Base-by-base conservation (phyloP, 2,329 filamentous ascomycete species). In the Aspergillus terreus region DNA sequence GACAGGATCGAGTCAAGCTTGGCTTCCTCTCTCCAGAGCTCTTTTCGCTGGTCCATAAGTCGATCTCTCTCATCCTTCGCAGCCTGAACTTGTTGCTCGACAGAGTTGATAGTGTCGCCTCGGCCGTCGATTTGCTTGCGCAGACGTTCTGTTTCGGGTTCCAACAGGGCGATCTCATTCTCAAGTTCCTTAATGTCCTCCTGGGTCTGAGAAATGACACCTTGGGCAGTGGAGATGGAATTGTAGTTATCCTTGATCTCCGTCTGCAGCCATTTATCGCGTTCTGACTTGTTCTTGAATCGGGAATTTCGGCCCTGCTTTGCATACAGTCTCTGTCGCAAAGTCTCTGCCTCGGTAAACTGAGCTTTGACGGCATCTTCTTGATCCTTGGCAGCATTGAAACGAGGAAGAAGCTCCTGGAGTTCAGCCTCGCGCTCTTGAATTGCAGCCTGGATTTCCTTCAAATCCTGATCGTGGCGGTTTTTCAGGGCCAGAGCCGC, bases 281-380 rank as follows among this genome's bases (percentile, higher is more conserved):
- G 86, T 67, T 97, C 90, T 7, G 83, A 82, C 75, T 96, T 96
- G 69, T 84, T 95, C 65, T 82, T 87, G 71, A 96, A 99, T 56
- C 90, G 87, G 15, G 88, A 87, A 58, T 88, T 91, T 43, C 92
- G 86, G 41, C 87, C 90, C 72, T 99, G 92, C 70, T 99, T 99
- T 46, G 88, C 89, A 65, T 95, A 90, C 6, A 99, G 81, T 35
- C 92, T 85, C 58, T 88, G 84, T 40, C 89, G 82, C 4, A 82
- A 81, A 6, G 86, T 86, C 63, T 95, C 88, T 0, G 87, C 87
- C 46, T 87, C 79, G 44, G 91, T 87, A 10, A 97, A 78, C 53
- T 87, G 83, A 50, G 85, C 78, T 63, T 85, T 86, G 25, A 89
- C 77, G 14, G 82, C 80, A 14, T 81, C 79, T 66, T 96, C 94